Base-by-base conservation (phyloP, 208 protist species). In the Crithidia brevicula region DNA sequence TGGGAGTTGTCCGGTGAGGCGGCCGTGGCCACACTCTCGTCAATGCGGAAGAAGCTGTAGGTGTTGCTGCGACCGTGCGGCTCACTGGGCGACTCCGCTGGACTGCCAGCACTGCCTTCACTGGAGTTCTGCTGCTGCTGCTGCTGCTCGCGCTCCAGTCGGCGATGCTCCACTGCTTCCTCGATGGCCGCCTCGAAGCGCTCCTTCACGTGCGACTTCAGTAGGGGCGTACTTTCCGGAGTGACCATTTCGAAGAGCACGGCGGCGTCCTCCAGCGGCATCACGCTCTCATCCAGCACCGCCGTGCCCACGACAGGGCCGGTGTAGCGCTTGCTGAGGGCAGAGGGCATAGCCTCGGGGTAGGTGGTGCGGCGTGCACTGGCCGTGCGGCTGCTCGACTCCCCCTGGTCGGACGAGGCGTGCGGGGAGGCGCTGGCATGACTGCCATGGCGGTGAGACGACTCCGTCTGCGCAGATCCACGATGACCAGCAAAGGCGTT, bases 291-390 rank as follows among this genome's bases (percentile, higher is more conserved):
- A 43, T 68, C 59, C 9, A 81, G 28, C 30, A 81, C 57, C n/a
- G 64, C 67, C 18, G 63, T 75, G 30, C 67, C 74, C 4, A 47
- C 6, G 3, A 72, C 74, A 27, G 67, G 67, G 3, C 62, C 74
- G n/a, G 20, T 33, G 54, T 23, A 75, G 28, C 34, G 38, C n/a
- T 42, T 20, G 20, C 36, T 25, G 4, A 72, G 52, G 1, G 27
- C 43, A 7, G 60, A 72, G 1, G 67, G 62, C 0, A 71, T 52
- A 0, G 74, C 74, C 61, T 68, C 65, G 1, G 74, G 68, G 38
- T 72, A 72, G 31, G 2, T 11, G 15, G 54, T 1, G 16, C 42
- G 53, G 9, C 36, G 54, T 4, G 54, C 36, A 15, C 54, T 60
- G n/a, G 34, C 54, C 3, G 34, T 22, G n/a, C 16, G 5, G 52